Evolutionary conservation across 441 rosid species (phyloP).

Genomic region (Breynia disticha): DNA sequence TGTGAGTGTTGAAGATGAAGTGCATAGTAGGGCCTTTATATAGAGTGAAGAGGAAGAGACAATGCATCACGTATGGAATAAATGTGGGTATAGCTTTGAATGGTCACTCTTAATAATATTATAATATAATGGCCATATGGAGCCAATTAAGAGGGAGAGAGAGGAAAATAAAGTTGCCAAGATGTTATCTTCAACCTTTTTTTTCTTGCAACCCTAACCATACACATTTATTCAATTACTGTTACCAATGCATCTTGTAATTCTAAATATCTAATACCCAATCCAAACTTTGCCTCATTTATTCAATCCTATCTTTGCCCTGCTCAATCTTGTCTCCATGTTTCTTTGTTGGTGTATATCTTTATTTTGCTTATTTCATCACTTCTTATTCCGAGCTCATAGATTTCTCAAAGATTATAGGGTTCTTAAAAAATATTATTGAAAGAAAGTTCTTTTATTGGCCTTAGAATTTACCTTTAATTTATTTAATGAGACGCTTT

Average conservation of each 20-base stretch:
- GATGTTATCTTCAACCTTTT: not conserved
- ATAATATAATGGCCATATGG: not conserved
- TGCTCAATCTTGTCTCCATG: not conserved
- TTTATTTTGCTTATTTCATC: no score
- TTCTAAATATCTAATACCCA: constrained; percentile 28
- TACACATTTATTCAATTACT: constrained; percentile 30
- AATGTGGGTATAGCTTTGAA: constrained; percentile 19
- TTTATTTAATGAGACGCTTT: no score
- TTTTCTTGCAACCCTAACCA: constrained; percentile 18
- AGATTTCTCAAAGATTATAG: no score
- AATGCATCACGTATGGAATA: constrained; percentile 28
- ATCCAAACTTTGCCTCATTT: constrained; percentile 3
- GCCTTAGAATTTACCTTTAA: no score
- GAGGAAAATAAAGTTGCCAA: not conserved
- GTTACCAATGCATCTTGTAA: constrained; percentile 42
- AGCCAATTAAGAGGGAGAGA: not conserved
- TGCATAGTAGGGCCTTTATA: constrained; percentile 37
- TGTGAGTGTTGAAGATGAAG: constrained; percentile 25
- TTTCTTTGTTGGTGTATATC: not conserved
- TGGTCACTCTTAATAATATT: constrained; percentile 14
- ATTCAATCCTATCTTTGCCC: constrained; percentile 5
- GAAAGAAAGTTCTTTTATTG: no score
- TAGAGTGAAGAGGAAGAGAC: constrained; percentile 26
- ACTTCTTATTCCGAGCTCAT: no score
- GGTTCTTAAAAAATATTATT: no score